phyloP scores from a whole-genome alignment of 2,329 filamentous ascomycete species.

The Madurella fahalii region DNA sequence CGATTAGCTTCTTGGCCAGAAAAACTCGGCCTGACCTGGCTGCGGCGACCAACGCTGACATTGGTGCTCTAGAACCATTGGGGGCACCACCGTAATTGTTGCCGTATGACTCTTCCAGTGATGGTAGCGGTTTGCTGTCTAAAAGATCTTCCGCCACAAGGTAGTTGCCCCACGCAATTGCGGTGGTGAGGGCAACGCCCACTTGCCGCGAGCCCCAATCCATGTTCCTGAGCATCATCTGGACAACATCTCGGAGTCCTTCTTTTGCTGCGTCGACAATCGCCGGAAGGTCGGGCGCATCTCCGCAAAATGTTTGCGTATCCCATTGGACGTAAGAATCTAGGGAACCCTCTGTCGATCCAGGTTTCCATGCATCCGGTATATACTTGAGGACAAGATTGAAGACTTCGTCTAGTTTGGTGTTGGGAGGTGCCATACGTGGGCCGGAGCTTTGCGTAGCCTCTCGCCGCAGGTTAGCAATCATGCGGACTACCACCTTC shows the following conservation, averaged over 20 bases:
- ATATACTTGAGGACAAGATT: constrained; percentile 2
- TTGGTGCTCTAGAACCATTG: neutral
- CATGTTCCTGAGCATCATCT: neutral
- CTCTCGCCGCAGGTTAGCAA: neutral
- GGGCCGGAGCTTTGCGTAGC: neutral
- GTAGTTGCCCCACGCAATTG: neutral
- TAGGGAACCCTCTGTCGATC: neutral
- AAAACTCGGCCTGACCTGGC: neutral
- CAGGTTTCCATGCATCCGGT: constrained; percentile 1
- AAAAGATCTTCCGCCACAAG: neutral
- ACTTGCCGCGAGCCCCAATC: neutral
- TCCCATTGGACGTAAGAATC: neutral
- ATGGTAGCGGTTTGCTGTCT: neutral
- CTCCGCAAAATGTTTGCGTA: neutral
- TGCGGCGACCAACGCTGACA: neutral
- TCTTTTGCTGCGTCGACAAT: neutral
- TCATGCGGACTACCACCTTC: neutral
- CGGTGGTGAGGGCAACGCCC: neutral
- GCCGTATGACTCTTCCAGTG: neutral
- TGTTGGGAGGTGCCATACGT: too few species aligned
- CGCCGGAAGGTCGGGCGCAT: neutral
- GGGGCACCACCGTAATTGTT: too few species aligned
- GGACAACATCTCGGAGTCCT: neutral
- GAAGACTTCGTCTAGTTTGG: neutral
- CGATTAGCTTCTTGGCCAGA: neutral